phyloP scores from a whole-genome alignment of 2,329 filamentous ascomycete genomes.

The Penicillium sp. region DNA sequence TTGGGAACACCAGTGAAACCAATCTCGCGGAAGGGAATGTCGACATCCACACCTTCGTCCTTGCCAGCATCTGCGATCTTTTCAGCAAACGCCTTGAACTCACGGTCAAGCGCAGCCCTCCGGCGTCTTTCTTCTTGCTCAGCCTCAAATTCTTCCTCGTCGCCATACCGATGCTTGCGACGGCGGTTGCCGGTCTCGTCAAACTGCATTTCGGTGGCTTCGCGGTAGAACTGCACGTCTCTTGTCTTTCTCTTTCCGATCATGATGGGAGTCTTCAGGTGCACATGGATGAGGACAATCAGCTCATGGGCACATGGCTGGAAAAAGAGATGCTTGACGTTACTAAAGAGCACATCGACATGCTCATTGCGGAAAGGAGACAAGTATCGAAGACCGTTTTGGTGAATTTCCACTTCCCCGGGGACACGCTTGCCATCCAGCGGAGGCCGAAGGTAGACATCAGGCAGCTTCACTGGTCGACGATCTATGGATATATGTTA shows the following conservation, averaged over 20 bases:
- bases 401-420: conserved; percentile 94
- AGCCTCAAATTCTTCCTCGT: conserved; percentile 97
- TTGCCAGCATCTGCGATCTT: conserved; percentile 96
- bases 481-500: conserved; percentile 58
- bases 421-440: conserved; percentile 96
- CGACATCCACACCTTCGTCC: conserved; percentile 85
- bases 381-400: conserved; percentile 96
- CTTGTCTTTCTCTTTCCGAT: conserved; percentile 99
- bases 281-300: conserved; percentile 96
- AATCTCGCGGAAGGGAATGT: conserved; percentile 94
- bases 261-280: conserved; percentile 96
- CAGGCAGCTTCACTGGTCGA: conserved; percentile 83
- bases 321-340: conserved; percentile 98
- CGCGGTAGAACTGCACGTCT: conserved; percentile 96
- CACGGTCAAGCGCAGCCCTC: conserved; percentile 85
- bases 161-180: conserved; percentile 94
- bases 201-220: conserved; percentile 97
- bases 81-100: conserved; percentile 94
- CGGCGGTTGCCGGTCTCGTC: conserved; percentile 98
- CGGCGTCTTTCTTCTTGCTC: conserved; percentile 95
- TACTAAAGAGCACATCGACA: conserved; percentile 94
- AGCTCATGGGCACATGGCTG: conserved; percentile 94
- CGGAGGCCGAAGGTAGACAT: conserved; percentile 91
- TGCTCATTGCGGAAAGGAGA: conserved; percentile 76
- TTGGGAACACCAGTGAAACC: conserved; percentile 96